phyloP scores from a whole-genome alignment of 2,329 filamentous ascomycete genomes.

The Periconia digitata region DNA sequence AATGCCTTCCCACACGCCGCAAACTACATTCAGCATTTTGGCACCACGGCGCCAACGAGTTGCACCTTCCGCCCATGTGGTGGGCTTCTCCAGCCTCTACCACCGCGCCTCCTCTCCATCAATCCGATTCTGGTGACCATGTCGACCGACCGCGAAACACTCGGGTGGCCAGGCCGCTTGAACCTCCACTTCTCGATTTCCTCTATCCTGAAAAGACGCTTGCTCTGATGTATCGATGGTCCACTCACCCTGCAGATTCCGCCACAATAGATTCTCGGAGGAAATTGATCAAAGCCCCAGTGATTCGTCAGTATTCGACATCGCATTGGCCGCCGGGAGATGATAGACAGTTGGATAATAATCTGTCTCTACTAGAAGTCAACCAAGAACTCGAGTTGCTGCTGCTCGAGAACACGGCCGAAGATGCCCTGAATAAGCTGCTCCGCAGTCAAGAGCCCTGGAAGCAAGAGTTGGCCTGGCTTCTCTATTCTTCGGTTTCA shows the following conservation, averaged over 20 bases:
- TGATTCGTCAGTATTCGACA: slow-evolving; percentile 32
- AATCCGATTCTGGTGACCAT: slow-evolving; percentile 13
- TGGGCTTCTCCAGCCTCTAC: slow-evolving; percentile 10
- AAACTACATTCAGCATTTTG: slow-evolving; percentile 59
- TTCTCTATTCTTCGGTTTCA: slow-evolving; percentile 37
- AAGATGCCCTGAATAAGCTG: slow-evolving; percentile 21
- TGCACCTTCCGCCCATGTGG: slow-evolving; percentile 42
- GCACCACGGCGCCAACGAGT: slow-evolving; percentile 56
- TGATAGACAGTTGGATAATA: slow-evolving; percentile 11
- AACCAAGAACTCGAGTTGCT: slow-evolving; percentile 21
- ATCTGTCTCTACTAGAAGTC: slow-evolving; percentile 11
- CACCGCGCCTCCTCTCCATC: background rate
- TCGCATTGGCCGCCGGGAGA: slow-evolving; percentile 11
- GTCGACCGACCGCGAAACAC: slow-evolving; percentile 11
- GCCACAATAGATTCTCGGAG: slow-evolving; percentile 31
- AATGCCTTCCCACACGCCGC: slow-evolving; percentile 47
- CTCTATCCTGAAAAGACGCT: slow-evolving; percentile 51
- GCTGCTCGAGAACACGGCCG: slow-evolving; percentile 17
- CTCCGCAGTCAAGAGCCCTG: slow-evolving; percentile 14
- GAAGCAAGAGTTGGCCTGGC: slow-evolving; percentile 39
- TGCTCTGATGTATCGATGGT: slow-evolving; percentile 38
- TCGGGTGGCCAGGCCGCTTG: slow-evolving; percentile 2
- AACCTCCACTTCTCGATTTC: slow-evolving; percentile 46
- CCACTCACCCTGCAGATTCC: slow-evolving; percentile 13
- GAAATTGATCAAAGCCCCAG: slow-evolving; percentile 18